A percentile compares a stretch with the other conserved stretches of the same genome.
Evolutionary conservation across 1,284 basidiomycete species (phyloP).

Genomic region (Garcileccinum viscosum): DNA sequence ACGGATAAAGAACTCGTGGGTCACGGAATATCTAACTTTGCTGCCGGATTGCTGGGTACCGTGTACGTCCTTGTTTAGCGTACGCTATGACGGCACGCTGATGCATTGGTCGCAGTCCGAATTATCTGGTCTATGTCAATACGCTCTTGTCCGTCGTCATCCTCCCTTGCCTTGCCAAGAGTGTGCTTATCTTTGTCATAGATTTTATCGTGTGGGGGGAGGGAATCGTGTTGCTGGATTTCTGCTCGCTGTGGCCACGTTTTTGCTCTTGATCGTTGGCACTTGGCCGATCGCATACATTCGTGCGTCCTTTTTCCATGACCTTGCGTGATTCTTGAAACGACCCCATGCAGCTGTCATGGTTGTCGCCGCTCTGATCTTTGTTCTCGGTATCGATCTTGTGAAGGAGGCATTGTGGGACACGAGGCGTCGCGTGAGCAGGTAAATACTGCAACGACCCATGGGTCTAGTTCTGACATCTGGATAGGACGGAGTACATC

Average conservation of each 20-base stretch:
- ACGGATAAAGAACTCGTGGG: conserved; percentile 93
- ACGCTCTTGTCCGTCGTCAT: conserved; percentile 71
- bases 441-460: conserved; percentile 50
- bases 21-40: conserved; percentile 91
- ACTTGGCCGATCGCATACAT: conserved; percentile 88
- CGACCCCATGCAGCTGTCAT: conserved; percentile 67
- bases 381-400: conserved; percentile 93
- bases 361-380: conserved; percentile 92
- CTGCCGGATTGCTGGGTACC: conserved; percentile 81
- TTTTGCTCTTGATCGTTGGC: conserved; percentile 79
- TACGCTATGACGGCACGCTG: conserved; percentile 1
- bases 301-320: conserved; percentile 61
- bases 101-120: conserved; percentile 55
- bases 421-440: conserved; percentile 86
- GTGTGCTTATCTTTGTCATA: conserved; percentile 31
- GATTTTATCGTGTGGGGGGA: conserved; percentile 95
- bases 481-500: conserved; percentile 69
- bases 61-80: conserved; percentile 57
- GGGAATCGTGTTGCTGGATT: conserved; percentile 85
- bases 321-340: neutral
- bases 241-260: conserved; percentile 82
- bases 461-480: conserved; percentile 8
- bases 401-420: conserved; percentile 97
- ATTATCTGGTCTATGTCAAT: conserved; percentile 90
- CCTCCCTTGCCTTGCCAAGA: neutral